phyloP scores from a whole-genome alignment of 495 filamentous ascomycete genomes.

The Xylaria longipes region DNA sequence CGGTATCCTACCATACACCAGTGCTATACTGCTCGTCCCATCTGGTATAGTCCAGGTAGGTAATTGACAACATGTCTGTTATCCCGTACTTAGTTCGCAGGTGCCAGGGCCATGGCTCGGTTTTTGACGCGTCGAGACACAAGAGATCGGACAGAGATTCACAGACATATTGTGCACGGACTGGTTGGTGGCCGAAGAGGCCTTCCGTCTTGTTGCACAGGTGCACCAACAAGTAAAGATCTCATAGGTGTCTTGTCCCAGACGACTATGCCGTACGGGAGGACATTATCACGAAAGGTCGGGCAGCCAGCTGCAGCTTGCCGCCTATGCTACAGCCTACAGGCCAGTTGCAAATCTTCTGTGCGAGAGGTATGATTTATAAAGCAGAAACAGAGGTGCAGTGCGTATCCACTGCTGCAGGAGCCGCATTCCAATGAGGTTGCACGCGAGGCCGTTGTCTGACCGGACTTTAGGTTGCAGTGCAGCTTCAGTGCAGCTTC shows the following conservation, averaged over 20 bases:
- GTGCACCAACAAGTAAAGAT: not conserved
- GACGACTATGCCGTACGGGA: slow-evolving; percentile 9
- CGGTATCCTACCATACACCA: not conserved
- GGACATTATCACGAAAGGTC: slow-evolving; percentile 3
- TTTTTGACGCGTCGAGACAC: not conserved
- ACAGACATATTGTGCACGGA: not conserved
- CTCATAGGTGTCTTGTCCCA: not conserved
- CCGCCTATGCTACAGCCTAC: not conserved
- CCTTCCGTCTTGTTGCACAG: not conserved
- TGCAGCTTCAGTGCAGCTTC: slow-evolving; percentile 15
- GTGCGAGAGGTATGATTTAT: not conserved
- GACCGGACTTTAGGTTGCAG: slow-evolving; percentile 1
- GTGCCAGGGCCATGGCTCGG: slow-evolving; percentile 2
- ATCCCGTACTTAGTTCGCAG: not conserved
- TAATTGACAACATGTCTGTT: not conserved
- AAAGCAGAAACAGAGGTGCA: slow-evolving; percentile 13
- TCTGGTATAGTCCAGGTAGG: not conserved
- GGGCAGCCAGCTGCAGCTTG: slow-evolving; percentile 9
- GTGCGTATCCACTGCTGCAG: slow-evolving; percentile 16
- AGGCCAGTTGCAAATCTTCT: not conserved
- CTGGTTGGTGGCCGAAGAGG: not conserved
- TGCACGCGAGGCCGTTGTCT: slow-evolving; percentile 3
- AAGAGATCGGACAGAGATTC: slow-evolving; percentile 4
- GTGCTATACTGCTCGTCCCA: not conserved
- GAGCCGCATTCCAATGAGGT: slow-evolving; percentile 19